Percentiles rank a stretch among this genome's conserved stretches.
Evolutionary conservation across 805 yeast genomes (phyloP).

Genomic region (Lipomyces japonicus): DNA sequence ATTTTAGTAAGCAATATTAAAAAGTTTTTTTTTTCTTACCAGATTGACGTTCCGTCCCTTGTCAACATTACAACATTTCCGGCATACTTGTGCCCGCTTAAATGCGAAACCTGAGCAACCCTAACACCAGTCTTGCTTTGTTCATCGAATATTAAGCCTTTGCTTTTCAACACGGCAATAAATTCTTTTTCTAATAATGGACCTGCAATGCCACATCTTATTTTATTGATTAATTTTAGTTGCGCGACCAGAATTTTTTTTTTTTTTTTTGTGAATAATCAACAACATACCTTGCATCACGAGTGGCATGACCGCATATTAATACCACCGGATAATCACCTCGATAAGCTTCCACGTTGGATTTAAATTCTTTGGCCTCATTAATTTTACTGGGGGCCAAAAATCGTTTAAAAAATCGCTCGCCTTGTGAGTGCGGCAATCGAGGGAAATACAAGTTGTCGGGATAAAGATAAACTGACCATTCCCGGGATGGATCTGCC

Average conservation of each 20-base stretch:
- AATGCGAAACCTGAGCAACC: slow-evolving; percentile 61
- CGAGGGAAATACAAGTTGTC: slow-evolving; percentile 41
- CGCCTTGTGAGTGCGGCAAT: slow-evolving; percentile 22
- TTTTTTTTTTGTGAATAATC: background rate
- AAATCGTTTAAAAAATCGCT: slow-evolving; percentile 19
- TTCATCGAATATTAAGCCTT: slow-evolving; percentile 37
- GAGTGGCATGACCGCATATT: slow-evolving; percentile 61
- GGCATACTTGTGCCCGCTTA: slow-evolving; percentile 86
- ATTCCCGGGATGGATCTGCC: background rate
- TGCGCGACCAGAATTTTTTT: background rate
- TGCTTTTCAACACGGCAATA: slow-evolving; percentile 39
- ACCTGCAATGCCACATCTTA: slow-evolving; percentile 63
- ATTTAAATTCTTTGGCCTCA: slow-evolving; percentile 35
- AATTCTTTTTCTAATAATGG: slow-evolving; percentile 56
- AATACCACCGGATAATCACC: slow-evolving; percentile 39
- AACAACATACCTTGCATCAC: slow-evolving; percentile 45
- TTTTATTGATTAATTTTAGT: background rate
- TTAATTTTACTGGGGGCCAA: slow-evolving; percentile 16
- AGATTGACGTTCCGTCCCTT: slow-evolving; percentile 40
- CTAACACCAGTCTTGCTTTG: slow-evolving; percentile 28
- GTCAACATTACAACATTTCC: slow-evolving; percentile 67
- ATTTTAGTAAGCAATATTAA: background rate
- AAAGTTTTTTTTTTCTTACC: slow-evolving; percentile 7
- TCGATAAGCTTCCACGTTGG: slow-evolving; percentile 3
- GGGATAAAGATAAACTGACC: slow-evolving; percentile 52